Evolutionary conservation across 2,329 filamentous ascomycete species (phyloP).

Genomic region (Phyllosticta citriasiana): DNA sequence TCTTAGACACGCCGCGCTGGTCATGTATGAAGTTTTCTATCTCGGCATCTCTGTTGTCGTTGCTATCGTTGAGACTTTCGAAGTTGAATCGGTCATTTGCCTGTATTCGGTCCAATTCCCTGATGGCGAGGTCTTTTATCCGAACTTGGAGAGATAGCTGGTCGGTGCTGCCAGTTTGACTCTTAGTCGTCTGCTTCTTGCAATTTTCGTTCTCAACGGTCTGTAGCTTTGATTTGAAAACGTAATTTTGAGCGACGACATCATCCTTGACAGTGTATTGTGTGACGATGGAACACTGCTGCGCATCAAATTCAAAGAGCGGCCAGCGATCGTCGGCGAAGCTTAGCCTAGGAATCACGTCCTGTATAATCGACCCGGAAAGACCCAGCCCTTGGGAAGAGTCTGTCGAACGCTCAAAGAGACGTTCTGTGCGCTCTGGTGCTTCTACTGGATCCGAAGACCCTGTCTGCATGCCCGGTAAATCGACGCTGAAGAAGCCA

Average conservation of each 20-base stretch:
- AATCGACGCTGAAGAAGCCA: slow-evolving; percentile 1
- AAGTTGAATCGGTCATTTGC: not conserved
- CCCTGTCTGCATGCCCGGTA: not conserved
- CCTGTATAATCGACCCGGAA: not conserved
- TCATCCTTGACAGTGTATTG: not conserved
- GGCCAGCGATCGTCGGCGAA: slow-evolving; percentile 6
- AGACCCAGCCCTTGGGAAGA: not conserved
- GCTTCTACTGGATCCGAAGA: not conserved
- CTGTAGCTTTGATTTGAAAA: not conserved
- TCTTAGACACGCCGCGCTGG: too few species aligned
- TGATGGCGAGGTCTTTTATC: too few species aligned
- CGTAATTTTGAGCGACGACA: not conserved
- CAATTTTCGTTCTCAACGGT: not conserved
- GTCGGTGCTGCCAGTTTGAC: too few species aligned
- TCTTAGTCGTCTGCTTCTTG: not conserved
- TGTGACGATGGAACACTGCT: not conserved
- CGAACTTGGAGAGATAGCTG: too few species aligned
- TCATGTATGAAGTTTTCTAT: too few species aligned
- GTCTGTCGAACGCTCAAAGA: not conserved
- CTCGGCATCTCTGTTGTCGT: too few species aligned
- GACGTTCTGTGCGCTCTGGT: not conserved
- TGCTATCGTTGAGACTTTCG: not conserved
- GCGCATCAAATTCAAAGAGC: not conserved
- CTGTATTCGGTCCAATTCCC: too few species aligned
- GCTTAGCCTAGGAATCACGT: not conserved